phyloP scores from a whole-genome alignment of 2,329 filamentous ascomycete genomes.

The Xylariaceae sp. region DNA sequence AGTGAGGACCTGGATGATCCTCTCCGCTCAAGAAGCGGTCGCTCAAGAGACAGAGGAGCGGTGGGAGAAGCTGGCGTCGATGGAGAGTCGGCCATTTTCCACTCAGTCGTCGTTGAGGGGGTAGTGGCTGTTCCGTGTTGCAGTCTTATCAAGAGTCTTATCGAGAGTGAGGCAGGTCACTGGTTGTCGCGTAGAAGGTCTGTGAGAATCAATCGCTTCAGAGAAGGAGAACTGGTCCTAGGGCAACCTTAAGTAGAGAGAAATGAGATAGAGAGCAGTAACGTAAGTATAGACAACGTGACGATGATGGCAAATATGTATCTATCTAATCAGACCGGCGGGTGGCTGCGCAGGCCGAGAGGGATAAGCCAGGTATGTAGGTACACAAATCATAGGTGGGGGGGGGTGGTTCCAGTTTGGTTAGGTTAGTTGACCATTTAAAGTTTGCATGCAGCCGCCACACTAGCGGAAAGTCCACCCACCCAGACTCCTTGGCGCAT shows the following conservation, averaged over 20 bases:
- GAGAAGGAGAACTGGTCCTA: no score
- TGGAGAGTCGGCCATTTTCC: conserved; percentile 23
- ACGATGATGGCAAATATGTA: conserved; percentile 14
- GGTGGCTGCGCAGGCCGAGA: conserved; percentile 16
- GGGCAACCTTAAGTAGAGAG: neutral
- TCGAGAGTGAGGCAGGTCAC: neutral
- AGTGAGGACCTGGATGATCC: conserved; percentile 48
- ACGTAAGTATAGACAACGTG: conserved; percentile 1
- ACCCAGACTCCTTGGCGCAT: neutral
- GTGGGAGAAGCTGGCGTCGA: conserved; percentile 25
- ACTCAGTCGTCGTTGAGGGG: conserved; percentile 1
- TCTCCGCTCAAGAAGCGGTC: conserved; percentile 30
- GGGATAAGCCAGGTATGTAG: neutral
- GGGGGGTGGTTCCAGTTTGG: no score
- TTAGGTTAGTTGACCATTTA: conserved; percentile 1
- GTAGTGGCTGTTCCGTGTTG: neutral
- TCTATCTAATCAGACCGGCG: conserved; percentile 1
- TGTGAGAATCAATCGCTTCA: no score
- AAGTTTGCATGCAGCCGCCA: conserved; percentile 8
- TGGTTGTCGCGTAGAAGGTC: neutral
- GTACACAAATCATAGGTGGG: neutral
- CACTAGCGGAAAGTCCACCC: conserved; percentile 5
- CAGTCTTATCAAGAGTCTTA: neutral
- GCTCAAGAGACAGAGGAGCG: conserved; percentile 29
- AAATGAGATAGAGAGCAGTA: neutral